phyloP scores from a whole-genome alignment of 805 yeast genomes.

The Ogataea henricii region DNA sequence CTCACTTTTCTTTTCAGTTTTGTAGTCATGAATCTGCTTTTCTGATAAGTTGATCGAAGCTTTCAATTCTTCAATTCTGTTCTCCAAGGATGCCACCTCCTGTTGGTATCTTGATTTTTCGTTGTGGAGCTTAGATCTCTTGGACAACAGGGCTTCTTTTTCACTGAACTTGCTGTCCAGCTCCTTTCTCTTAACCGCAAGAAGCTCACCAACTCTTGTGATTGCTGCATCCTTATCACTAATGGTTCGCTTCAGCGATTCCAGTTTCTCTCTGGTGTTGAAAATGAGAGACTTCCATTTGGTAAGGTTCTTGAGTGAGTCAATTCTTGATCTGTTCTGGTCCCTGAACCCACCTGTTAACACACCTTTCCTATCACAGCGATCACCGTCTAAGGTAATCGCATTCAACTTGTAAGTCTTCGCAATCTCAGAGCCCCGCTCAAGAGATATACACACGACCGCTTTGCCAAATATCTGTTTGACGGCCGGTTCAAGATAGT shows the following conservation, averaged over 20 bases:
- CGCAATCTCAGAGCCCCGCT: slow-evolving; percentile 68
- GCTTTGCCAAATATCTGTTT: slow-evolving; percentile 80
- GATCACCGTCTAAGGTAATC: slow-evolving; percentile 90
- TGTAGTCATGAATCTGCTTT: slow-evolving; percentile 45
- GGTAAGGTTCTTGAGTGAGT: slow-evolving; percentile 59
- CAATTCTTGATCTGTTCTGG: slow-evolving; percentile 65
- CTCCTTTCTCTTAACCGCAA: slow-evolving; percentile 37
- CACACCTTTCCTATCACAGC: slow-evolving; percentile 81
- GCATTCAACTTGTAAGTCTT: slow-evolving; percentile 63
- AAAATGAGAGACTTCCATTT: slow-evolving; percentile 52
- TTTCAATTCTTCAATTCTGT: slow-evolving; percentile 39
- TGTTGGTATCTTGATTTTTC: slow-evolving; percentile 47
- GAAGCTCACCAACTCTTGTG: slow-evolving; percentile 48
- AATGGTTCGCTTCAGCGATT: slow-evolving; percentile 41
- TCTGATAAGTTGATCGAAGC: slow-evolving; percentile 37
- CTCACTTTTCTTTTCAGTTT: slow-evolving; percentile 50
- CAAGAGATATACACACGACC: slow-evolving; percentile 71
- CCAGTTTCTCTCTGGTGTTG: slow-evolving; percentile 42
- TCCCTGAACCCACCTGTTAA: slow-evolving; percentile 88
- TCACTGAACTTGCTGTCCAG: slow-evolving; percentile 46
- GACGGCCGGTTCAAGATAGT: slow-evolving; percentile 63
- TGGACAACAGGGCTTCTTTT: slow-evolving; percentile 46
- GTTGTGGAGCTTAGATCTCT: slow-evolving; percentile 42
- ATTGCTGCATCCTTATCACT: slow-evolving; percentile 51
- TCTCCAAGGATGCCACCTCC: slow-evolving; percentile 38